Evolutionary conservation across 2,329 filamentous ascomycete genomes (phyloP), one percentile per base, ranked within the genome.

Genomic region (Trichoderma simmonsii): DNA sequence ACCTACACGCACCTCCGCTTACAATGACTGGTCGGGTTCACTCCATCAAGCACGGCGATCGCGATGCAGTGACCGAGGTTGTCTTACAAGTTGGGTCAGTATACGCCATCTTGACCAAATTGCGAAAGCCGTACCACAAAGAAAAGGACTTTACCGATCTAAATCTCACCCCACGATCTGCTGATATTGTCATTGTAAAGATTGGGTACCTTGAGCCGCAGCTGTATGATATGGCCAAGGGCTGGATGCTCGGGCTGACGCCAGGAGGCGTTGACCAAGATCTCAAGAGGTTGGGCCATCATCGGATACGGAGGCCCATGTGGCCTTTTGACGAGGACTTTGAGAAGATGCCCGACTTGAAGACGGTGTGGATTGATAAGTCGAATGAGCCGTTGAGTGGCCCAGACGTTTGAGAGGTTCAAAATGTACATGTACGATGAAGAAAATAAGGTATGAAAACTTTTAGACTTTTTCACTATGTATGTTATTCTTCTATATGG

Each of bases 151-250:
- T 88, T 73, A 85, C 82, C 0, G 83, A 84, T 3, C 80, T 88
- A 0, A 71, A 83, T 57, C 82, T 88, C 1, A 61, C 77, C 9
- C 86, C 86, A 2, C 82, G 85, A 2, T 74, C 80, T 5, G 82
- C 83, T 0, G 85, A 86, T 73, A 82, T 88, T 26, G 85, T 88
- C 0, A 83, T 88, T 57, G 85, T 88, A 28, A 88, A 88, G 77
- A 88, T 88, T 59, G 86, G 86, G 18, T 88, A 88, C 71, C 77
- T 88, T 1, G 86, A 88, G 75, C 86, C 86, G 4, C 83, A 88
- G 75, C 78, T 88, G 5, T 87, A 86, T 72, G 82, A 83, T 65
- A 88, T 88, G 86, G 83, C 86, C 0, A 80, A 80, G 8, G 85
- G 85, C 68, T 88, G 86, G 86, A 87, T 87, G 83, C 80, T 88